These are phyloP conservation scores for Groenewaldozyma sp. DNA, from an alignment of 1,139 yeast genomes.

Conservation along the genomic window DNA sequence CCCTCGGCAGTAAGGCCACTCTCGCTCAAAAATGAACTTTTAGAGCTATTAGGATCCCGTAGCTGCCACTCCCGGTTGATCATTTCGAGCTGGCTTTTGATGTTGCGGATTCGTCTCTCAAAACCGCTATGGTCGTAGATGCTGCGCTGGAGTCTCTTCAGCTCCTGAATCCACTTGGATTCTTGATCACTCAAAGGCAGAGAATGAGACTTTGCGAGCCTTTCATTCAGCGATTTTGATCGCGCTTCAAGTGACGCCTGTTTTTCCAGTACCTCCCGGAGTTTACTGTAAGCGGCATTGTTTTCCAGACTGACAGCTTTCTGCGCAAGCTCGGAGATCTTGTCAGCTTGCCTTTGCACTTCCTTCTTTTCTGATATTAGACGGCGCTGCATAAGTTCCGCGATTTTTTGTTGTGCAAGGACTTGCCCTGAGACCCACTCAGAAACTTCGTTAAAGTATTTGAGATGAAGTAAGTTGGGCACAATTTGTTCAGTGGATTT, in stretches of 20 bases:
- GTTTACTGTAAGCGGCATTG: conserved; percentile 7
- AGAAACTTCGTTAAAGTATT: conserved; percentile 21
- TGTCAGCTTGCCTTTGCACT: conserved; percentile 32
- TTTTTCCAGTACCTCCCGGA: conserved; percentile 18
- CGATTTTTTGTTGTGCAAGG: conserved; percentile 24
- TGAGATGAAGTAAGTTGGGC: conserved; percentile 18
- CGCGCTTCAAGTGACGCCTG: conserved; percentile 31
- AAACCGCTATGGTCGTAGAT: conserved; percentile 13
- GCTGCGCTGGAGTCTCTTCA: conserved; percentile 21
- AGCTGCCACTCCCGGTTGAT: conserved; percentile 9
- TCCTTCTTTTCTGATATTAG: conserved; percentile 28
- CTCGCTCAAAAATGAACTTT: not conserved
- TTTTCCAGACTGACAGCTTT: conserved; percentile 21
- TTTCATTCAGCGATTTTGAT: conserved; percentile 24
- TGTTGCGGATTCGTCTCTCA: conserved; percentile 17
- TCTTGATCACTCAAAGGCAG: conserved; percentile 35
- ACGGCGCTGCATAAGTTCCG: conserved; percentile 26
- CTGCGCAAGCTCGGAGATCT: conserved; percentile 16
- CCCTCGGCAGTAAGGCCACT: conserved; percentile 6
- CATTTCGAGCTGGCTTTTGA: conserved; percentile 12
- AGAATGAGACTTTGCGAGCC: conserved; percentile 22
- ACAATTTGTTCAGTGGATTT: conserved; percentile 7
- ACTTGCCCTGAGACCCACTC: conserved; percentile 22
- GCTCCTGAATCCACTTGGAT: conserved; percentile 38
- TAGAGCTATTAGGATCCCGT: conserved; percentile 4